These are phyloP conservation scores for Neckera pumila DNA, from an alignment of 225 moss, liverwort and hornwort species.

Conservation along the genomic window DNA sequence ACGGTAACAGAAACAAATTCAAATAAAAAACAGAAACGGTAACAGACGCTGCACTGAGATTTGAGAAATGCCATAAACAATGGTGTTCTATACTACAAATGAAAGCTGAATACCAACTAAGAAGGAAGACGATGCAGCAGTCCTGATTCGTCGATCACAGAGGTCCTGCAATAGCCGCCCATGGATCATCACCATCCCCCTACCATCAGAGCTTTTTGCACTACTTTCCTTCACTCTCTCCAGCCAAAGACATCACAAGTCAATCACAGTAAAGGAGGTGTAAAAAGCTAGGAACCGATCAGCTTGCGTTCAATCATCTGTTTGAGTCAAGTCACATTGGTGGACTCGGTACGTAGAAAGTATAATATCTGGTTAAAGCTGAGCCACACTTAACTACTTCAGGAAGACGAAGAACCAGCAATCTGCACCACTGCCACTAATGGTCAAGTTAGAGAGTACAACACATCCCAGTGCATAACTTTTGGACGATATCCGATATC, in stretches of 20 bases:
- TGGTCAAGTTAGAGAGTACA: not conserved
- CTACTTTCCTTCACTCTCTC: not conserved
- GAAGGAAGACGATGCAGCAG: not conserved
- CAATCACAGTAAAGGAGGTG: not conserved
- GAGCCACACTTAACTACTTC: not conserved
- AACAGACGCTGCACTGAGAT: not conserved
- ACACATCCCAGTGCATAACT: not conserved
- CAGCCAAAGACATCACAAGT: not conserved
- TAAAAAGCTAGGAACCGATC: not conserved
- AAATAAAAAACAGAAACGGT: not conserved
- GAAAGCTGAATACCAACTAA: not conserved
- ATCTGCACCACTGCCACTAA: not conserved
- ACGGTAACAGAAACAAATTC: not conserved
- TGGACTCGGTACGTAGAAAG: not conserved
- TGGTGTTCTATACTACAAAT: not conserved
- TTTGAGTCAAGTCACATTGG: not conserved
- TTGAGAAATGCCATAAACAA: not conserved
- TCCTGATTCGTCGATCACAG: not conserved
- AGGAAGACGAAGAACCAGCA: not conserved
- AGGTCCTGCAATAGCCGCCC: not conserved
- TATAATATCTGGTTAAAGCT: not conserved
- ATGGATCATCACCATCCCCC: not conserved
- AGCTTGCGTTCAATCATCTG: not conserved
- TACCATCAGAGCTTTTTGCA: not conserved
- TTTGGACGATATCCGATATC: not conserved